phyloP scores from a whole-genome alignment of 148 eudicot species.

The Amaranthus cruentus region DNA sequence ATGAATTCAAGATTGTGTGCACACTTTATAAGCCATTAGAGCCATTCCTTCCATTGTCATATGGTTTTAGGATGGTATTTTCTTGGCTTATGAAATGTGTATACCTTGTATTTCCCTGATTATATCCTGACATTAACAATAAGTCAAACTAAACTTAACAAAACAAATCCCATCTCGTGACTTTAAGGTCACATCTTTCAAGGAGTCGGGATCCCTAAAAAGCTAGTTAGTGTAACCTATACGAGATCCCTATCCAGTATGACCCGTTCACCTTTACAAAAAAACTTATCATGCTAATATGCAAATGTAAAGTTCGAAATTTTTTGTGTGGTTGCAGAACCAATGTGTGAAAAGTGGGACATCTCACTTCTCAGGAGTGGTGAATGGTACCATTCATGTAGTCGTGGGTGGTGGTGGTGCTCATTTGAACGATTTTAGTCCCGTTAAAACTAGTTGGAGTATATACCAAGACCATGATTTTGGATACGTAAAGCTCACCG shows the following conservation, averaged over 20 bases:
- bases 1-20: too few species aligned
- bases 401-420: slow-evolving; percentile 80
- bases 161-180: background rate
- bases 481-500: slow-evolving; percentile 79
- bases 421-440: slow-evolving; percentile 45
- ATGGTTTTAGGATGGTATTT: too few species aligned
- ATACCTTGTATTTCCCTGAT: too few species aligned
- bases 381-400: slow-evolving; percentile 83
- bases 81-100: too few species aligned
- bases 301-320: too few species aligned
- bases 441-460: slow-evolving; percentile 56
- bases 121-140: too few species aligned
- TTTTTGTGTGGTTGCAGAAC: slow-evolving; percentile 35
- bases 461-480: slow-evolving; percentile 55
- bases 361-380: slow-evolving; percentile 54
- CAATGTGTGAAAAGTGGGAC: slow-evolving; percentile 56
- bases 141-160: background rate
- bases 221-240: background rate
- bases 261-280: too few species aligned
- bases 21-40: too few species aligned
- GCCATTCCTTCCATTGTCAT: too few species aligned
- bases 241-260: too few species aligned
- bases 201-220: background rate
- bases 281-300: too few species aligned
- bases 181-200: background rate